These are phyloP conservation scores for Sarcodon sp. DNA, from an alignment of 768 basidiomycete species.

Conservation along the genomic window DNA sequence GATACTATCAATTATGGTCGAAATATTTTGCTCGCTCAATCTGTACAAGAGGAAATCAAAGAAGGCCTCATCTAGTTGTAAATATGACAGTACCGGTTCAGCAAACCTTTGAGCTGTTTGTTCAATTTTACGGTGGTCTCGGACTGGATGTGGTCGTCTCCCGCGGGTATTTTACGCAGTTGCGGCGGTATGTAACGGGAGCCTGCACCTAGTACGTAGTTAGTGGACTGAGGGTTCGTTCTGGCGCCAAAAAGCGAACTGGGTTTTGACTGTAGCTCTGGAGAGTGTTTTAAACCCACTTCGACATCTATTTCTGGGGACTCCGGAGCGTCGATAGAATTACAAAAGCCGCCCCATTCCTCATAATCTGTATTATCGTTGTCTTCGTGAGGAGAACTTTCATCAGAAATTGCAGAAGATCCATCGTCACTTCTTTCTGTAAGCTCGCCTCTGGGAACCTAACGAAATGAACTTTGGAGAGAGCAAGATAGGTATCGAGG, in stretches of 20 bases:
- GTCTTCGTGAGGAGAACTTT: conserved; percentile 6
- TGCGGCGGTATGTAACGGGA: conserved; percentile 73
- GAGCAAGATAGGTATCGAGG: too few relatives aligned
- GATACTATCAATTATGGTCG: conserved; percentile 55
- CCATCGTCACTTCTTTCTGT: background rate
- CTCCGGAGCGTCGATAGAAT: background rate
- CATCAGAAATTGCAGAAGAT: background rate
- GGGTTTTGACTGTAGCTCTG: too few relatives aligned
- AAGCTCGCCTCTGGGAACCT: background rate
- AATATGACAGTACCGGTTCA: conserved; percentile 54
- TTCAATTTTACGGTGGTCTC: conserved; percentile 43
- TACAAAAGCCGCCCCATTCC: conserved; percentile 8
- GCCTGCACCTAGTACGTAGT: too few relatives aligned
- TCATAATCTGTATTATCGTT: conserved; percentile 7
- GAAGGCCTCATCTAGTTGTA: background rate
- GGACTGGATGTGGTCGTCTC: conserved; percentile 18
- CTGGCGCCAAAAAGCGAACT: too few relatives aligned
- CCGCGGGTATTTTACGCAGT: conserved; percentile 37
- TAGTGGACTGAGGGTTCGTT: too few relatives aligned
- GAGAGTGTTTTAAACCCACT: too few relatives aligned
- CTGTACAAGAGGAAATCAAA: conserved; percentile 22
- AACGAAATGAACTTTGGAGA: background rate
- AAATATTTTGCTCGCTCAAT: conserved; percentile 85
- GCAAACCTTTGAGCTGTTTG: conserved; percentile 71
- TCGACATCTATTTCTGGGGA: too few relatives aligned